phyloP scores from a whole-genome alignment of 305 asterid genomes.

The Lippia alba region DNA sequence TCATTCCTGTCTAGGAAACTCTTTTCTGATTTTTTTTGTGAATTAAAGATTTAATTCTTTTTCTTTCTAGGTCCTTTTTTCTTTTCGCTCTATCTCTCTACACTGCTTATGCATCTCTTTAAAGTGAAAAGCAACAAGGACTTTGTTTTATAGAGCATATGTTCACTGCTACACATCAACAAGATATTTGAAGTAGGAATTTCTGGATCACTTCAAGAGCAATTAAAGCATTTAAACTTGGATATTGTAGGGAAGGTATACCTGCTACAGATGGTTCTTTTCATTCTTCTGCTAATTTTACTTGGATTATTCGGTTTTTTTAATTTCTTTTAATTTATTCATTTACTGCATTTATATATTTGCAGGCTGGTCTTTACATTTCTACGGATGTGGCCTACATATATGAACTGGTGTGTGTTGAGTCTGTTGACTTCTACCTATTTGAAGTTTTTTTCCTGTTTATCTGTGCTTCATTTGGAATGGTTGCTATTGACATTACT shows the following conservation, averaged over 20 bases:
- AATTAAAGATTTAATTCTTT: conserved; percentile 9
- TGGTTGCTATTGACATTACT: background rate
- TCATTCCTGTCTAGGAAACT: conserved; percentile 8
- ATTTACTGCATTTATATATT: conserved; percentile 23
- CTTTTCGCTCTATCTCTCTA: conserved; percentile 16
- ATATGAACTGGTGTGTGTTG: conserved; percentile 73
- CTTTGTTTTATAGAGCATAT: conserved; percentile 68
- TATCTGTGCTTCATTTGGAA: no score
- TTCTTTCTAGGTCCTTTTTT: conserved; percentile 21
- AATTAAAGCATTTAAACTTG: conserved; percentile 65
- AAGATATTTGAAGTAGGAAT: conserved; percentile 93
- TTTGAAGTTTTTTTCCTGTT: conserved; percentile 19
- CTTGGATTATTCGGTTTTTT: conserved; percentile 20
- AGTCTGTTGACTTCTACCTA: conserved; percentile 21
- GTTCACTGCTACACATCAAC: conserved; percentile 86
- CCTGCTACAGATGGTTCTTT: conserved; percentile 17
- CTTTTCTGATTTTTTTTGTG: conserved; percentile 11
- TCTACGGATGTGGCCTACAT: conserved; percentile 80
- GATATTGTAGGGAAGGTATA: conserved; percentile 80
- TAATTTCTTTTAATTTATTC: conserved; percentile 23
- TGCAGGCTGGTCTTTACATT: conserved; percentile 76
- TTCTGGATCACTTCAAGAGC: conserved; percentile 77
- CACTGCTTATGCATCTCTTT: conserved; percentile 19
- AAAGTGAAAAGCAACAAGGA: conserved; percentile 13
- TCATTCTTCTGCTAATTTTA: conserved; percentile 18